A percentile compares a stretch with the other conserved stretches of the same genome.
These are phyloP conservation scores for Alternaria sp. DNA, from an alignment of 2,329 filamentous ascomycete species.

Conservation along the genomic window DNA sequence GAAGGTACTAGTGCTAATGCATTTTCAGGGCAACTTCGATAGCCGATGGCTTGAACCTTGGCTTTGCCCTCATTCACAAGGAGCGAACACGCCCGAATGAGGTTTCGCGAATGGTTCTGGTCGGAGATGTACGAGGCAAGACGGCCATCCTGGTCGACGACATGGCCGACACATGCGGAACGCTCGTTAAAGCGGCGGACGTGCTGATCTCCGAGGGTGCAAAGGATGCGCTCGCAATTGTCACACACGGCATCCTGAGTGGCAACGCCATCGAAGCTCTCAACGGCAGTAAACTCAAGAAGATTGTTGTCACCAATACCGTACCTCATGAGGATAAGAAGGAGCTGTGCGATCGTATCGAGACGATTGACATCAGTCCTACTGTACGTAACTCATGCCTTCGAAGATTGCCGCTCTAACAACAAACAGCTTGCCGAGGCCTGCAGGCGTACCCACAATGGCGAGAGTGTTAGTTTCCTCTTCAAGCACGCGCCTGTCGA, in stretches of 20 bases:
- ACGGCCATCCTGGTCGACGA: slow-evolving; percentile 96
- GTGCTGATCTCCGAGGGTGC: slow-evolving; percentile 84
- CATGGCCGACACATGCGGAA: slow-evolving; percentile 97
- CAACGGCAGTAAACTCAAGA: slow-evolving; percentile 77
- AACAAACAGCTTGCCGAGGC: slow-evolving; percentile 67
- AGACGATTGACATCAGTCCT: slow-evolving; percentile 90
- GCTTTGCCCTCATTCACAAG: slow-evolving; percentile 96
- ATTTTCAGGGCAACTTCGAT: slow-evolving; percentile 79
- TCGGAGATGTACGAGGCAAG: slow-evolving; percentile 90
- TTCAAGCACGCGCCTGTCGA: slow-evolving; percentile 71
- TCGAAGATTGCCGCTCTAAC: slow-evolving; percentile 20
- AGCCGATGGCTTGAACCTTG: slow-evolving; percentile 87
- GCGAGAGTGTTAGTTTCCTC: slow-evolving; percentile 72
- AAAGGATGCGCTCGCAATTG: slow-evolving; percentile 88
- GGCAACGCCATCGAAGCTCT: slow-evolving; percentile 87
- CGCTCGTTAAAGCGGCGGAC: slow-evolving; percentile 84
- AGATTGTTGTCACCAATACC: slow-evolving; percentile 90
- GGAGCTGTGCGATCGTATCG: slow-evolving; percentile 77
- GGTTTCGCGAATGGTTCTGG: slow-evolving; percentile 93
- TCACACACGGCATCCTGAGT: slow-evolving; percentile 91
- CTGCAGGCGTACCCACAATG: slow-evolving; percentile 76
- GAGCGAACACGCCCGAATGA: slow-evolving; percentile 91
- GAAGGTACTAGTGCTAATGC: slow-evolving; percentile 22
- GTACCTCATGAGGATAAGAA: slow-evolving; percentile 83
- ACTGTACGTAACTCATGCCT: slow-evolving; percentile 60